These are phyloP conservation scores for Metroxylon sagu DNA, from an alignment of 176 grass and related monocot genomes.

Conservation along the genomic window DNA sequence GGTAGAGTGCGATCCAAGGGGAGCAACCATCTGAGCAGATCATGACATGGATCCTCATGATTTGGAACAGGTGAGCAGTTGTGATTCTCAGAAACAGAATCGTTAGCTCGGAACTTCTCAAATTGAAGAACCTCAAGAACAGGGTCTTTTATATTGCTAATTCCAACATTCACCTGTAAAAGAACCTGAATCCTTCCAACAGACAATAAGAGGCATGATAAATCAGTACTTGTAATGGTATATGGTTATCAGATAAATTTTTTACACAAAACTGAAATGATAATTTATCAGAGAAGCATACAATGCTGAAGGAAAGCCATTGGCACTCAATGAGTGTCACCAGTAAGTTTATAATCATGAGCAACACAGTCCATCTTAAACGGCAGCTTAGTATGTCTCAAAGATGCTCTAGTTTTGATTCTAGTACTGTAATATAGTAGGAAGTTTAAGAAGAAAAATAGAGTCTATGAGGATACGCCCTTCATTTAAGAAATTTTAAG, in stretches of 20 bases:
- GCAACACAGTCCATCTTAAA: no score
- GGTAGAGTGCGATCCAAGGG: constrained; percentile 81
- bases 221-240: constrained; percentile 30
- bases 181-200: constrained; percentile 98
- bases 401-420: no score
- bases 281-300: no score
- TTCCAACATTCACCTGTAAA: constrained; percentile 85
- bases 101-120: constrained; percentile 56
- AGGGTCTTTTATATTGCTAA: constrained; percentile 64
- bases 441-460: no score
- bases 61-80: constrained; percentile 18
- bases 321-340: no score
- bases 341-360: no score
- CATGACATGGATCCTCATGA: constrained; percentile 62
- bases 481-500: no score
- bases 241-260: background rate
- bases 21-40: constrained; percentile 84
- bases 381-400: no score
- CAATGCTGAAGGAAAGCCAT: no score
- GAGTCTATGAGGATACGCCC: no score
- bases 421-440: no score
- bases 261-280: no score
- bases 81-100: constrained; percentile 34
- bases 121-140: constrained; percentile 96
- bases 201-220: constrained; percentile 25